Evolutionary conservation across 108 stramenopile species (phyloP).

Genomic region (Aureococcus anophagefferens): DNA sequence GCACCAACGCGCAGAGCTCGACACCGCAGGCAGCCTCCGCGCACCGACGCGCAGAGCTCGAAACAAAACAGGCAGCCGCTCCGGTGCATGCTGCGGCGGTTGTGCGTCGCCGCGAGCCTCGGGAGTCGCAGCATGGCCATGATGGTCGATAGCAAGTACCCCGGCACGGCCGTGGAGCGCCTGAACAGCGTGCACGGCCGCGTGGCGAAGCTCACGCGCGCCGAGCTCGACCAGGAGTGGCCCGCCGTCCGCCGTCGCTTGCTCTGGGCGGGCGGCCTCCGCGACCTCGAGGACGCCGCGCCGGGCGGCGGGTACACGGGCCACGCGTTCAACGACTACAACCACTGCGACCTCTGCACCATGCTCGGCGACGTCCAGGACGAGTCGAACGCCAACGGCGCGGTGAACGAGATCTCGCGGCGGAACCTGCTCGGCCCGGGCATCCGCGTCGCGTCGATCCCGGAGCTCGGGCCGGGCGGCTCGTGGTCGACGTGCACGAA

Average conservation of each 20-base stretch:
- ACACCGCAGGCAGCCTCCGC: too few relatives aligned
- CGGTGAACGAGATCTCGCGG: conserved; percentile 59
- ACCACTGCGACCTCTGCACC: conserved; percentile 77
- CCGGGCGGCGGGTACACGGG: conserved; percentile 75
- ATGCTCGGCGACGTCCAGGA: conserved; percentile 62
- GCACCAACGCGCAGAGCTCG: too few relatives aligned
- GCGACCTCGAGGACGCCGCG: conserved; percentile 51
- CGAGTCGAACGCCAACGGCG: conserved; percentile 61
- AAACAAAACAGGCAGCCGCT: too few relatives aligned
- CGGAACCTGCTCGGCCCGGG: conserved; percentile 69
- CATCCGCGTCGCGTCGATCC: conserved; percentile 62
- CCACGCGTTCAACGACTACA: conserved; percentile 78
- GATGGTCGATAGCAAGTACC: conserved; percentile 52
- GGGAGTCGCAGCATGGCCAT: too few relatives aligned
- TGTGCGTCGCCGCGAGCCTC: too few relatives aligned
- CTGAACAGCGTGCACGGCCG: conserved; percentile 51
- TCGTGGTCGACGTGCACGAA: conserved; percentile 73
- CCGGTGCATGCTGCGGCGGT: too few relatives aligned
- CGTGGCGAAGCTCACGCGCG: conserved; percentile 34
- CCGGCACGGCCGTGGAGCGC: conserved; percentile 67
- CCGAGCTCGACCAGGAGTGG: conserved; percentile 58
- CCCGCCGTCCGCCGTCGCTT: conserved; percentile 61
- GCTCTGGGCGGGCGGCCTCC: conserved; percentile 77
- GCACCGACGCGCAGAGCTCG: too few relatives aligned
- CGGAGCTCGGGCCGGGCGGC: conserved; percentile 76